Percentiles rank a stretch among this genome's conserved stretches.
These are phyloP conservation scores for Alternaria triticimaculans DNA, from an alignment of 2,329 filamentous ascomycete genomes.

Conservation along the genomic window DNA sequence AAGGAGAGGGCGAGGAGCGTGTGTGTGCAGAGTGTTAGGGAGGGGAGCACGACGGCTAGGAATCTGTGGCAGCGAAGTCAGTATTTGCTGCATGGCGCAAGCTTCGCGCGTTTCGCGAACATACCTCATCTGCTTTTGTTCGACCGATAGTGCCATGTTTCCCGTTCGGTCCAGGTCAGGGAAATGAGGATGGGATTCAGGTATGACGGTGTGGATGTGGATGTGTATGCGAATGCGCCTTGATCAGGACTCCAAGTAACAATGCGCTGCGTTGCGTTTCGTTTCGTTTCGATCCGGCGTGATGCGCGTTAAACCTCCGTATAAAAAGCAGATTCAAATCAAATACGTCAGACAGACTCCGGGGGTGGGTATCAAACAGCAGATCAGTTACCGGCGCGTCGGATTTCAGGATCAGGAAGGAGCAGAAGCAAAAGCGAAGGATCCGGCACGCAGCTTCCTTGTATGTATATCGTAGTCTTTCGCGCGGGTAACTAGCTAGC, in stretches of 20 bases:
- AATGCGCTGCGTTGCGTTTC: background rate
- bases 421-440: background rate
- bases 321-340: constrained; percentile 1
- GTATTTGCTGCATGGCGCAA: background rate
- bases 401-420: background rate
- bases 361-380: background rate
- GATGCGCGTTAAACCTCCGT: background rate
- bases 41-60: constrained; percentile 36
- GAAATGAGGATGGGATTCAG: background rate
- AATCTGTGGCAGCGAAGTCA: constrained; percentile 23
- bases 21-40: constrained; percentile 36
- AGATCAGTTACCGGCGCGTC: background rate
- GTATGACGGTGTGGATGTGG: background rate
- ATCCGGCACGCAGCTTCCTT: background rate
- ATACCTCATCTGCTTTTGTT: constrained; percentile 16
- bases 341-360: background rate
- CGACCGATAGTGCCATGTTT: constrained; percentile 5
- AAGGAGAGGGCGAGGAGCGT: constrained; percentile 33
- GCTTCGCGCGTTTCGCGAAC: background rate
- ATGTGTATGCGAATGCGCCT: background rate
- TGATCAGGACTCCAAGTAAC: background rate
- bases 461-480: background rate
- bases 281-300: background rate
- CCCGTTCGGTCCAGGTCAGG: background rate
- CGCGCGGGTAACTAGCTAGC: too few relatives aligned